These are phyloP conservation scores for Zygosaccharomyces pseudobailii DNA, from an alignment of 1,139 yeast species.

Conservation along the genomic window DNA sequence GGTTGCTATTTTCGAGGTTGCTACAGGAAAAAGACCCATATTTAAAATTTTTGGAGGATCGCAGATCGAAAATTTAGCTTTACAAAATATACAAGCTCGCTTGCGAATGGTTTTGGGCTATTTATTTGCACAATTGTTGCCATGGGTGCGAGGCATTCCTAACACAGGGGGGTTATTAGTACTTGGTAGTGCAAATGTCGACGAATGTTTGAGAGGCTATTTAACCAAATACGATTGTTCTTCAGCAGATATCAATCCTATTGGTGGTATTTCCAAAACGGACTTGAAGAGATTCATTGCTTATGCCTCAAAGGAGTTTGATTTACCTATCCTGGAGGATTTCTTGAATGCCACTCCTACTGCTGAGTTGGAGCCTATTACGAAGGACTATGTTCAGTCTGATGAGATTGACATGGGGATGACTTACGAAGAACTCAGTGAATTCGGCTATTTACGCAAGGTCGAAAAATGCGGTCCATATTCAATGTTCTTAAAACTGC, in stretches of 20 bases:
- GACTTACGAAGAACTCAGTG: constrained; percentile 88
- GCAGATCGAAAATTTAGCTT: constrained; percentile 81
- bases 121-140: constrained; percentile 86
- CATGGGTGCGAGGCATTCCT: constrained; percentile 79
- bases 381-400: constrained; percentile 85
- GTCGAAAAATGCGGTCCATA: constrained; percentile 94
- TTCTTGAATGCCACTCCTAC: constrained; percentile 92
- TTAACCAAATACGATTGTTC: constrained; percentile 96
- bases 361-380: constrained; percentile 95
- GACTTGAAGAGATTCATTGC: constrained; percentile 81
- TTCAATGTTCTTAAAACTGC: constrained; percentile 82
- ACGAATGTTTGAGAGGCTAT: constrained; percentile 92
- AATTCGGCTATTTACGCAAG: constrained; percentile 88
- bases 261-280: constrained; percentile 93
- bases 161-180: constrained; percentile 70
- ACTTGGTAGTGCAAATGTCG: constrained; percentile 96
- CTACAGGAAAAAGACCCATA: constrained; percentile 84
- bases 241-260: constrained; percentile 94
- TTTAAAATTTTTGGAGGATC: constrained; percentile 93
- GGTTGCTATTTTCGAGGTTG: constrained; percentile 70
- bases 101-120: constrained; percentile 91
- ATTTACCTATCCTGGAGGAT: constrained; percentile 69
- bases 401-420: constrained; percentile 98
- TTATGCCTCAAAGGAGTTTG: constrained; percentile 66
- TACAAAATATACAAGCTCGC: constrained; percentile 95